These are phyloP conservation scores for Ophiobolus disseminans DNA, from an alignment of 2,329 filamentous ascomycete species.

Conservation along the genomic window DNA sequence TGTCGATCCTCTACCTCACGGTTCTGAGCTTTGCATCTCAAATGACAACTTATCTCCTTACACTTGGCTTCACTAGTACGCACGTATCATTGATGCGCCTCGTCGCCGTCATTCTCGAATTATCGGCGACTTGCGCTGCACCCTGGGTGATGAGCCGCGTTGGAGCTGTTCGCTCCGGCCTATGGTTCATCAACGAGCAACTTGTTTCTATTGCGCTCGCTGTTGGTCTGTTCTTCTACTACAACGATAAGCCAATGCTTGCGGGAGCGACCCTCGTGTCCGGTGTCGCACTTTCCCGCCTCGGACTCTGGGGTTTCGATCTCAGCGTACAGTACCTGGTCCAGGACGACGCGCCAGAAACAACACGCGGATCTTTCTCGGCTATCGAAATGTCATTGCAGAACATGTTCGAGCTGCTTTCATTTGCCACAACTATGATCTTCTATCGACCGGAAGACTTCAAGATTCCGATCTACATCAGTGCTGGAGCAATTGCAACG, in stretches of 20 bases:
- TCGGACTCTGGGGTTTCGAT: slow-evolving; percentile 59
- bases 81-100: slow-evolving; percentile 63
- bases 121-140: slow-evolving; percentile 67
- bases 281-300: slow-evolving; percentile 50
- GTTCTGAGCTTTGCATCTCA: slow-evolving; percentile 57
- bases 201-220: slow-evolving; percentile 59
- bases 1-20: slow-evolving; percentile 67
- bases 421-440: slow-evolving; percentile 70
- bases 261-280: slow-evolving; percentile 44
- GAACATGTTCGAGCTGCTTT: slow-evolving; percentile 72
- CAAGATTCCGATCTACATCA: slow-evolving; percentile 67
- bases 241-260: slow-evolving; percentile 19
- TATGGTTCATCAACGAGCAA: slow-evolving; percentile 76
- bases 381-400: slow-evolving; percentile 72
- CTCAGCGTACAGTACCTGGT: slow-evolving; percentile 56
- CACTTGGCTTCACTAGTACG: slow-evolving; percentile 59
- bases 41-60: slow-evolving; percentile 70
- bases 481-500: slow-evolving; percentile 59
- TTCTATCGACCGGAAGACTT: slow-evolving; percentile 71
- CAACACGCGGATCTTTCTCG: slow-evolving; percentile 70
- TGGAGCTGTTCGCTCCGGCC: slow-evolving; percentile 65
- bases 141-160: slow-evolving; percentile 62
- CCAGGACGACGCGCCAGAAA: slow-evolving; percentile 52
- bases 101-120: slow-evolving; percentile 62
- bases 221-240: slow-evolving; percentile 35